Percentiles rank a stretch among this genome's conserved stretches.
phyloP scores from a whole-genome alignment of 2,329 filamentous ascomycete species.

The Microsporum ferrugineum region DNA sequence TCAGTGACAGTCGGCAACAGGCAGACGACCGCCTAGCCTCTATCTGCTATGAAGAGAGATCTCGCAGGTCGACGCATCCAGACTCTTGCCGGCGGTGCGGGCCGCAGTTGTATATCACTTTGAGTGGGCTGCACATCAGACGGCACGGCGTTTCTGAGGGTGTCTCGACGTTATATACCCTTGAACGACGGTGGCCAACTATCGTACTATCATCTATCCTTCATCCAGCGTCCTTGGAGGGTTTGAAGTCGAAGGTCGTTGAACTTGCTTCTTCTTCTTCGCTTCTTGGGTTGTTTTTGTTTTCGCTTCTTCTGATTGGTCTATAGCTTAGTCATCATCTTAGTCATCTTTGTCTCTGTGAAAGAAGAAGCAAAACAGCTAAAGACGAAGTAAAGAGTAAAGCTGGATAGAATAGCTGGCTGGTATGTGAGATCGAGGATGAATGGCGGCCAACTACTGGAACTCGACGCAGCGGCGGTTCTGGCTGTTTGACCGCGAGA shows the following conservation, averaged over 20 bases:
- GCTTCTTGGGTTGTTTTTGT: neutral
- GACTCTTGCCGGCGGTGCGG: constrained; percentile 1
- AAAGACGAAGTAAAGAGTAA: neutral
- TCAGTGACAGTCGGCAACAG: neutral
- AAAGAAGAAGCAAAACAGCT: neutral
- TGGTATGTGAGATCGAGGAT: neutral
- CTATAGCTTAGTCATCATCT: neutral
- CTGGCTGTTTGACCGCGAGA: constrained; percentile 82
- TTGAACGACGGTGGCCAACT: neutral
- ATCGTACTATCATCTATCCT: neutral
- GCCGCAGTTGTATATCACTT: neutral
- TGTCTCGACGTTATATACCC: neutral
- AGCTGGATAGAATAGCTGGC: neutral
- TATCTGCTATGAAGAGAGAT: neutral
- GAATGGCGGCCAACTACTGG: constrained; percentile 94
- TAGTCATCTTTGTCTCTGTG: neutral
- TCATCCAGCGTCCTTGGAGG: neutral
- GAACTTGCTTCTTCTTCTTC: neutral
- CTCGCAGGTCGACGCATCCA: constrained; percentile 1
- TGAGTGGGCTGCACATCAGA: constrained; percentile 2
- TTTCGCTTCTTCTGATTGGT: neutral
- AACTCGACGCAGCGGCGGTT: constrained; percentile 79
- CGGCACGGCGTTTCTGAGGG: neutral
- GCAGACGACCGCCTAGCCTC: neutral
- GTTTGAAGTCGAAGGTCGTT: neutral